phyloP scores from a whole-genome alignment of 2,329 filamentous ascomycete genomes.

The Aspergillus carbonarius region DNA sequence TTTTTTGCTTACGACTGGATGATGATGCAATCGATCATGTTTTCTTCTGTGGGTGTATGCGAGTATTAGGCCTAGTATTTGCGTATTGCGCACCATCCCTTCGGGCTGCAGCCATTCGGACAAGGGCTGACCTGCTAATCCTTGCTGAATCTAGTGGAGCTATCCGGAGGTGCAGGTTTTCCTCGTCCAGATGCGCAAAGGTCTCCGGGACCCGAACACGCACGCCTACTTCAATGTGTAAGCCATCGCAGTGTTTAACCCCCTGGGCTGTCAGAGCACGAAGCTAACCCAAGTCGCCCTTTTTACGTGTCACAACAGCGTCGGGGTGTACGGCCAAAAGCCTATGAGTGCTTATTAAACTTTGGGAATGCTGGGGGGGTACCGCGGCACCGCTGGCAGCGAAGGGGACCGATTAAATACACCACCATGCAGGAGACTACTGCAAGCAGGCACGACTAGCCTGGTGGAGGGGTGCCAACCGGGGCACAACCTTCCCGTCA shows the following conservation, averaged over 20 bases:
- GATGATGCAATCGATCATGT: not conserved
- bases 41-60: not conserved
- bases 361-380: not conserved
- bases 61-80: not conserved
- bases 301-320: not conserved
- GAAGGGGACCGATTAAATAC: not conserved
- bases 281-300: not conserved
- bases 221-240: conserved; percentile 27
- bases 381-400: not conserved
- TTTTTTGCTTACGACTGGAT: not conserved
- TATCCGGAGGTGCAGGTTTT: conserved; percentile 25
- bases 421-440: not conserved
- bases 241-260: not conserved
- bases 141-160: conserved; percentile 18
- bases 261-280: not conserved
- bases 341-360: conserved; percentile 2
- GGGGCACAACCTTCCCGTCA: not conserved
- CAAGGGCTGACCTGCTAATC: not conserved
- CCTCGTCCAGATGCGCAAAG: conserved; percentile 24
- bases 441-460: not conserved
- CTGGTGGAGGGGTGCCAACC: not conserved
- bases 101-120: not conserved
- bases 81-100: not conserved
- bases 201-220: conserved; percentile 19
- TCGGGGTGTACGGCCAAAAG: conserved; percentile 21